Conservation (phyloP, 2,329 filamentous ascomycete species). For the Penicillium sp. region DNA sequence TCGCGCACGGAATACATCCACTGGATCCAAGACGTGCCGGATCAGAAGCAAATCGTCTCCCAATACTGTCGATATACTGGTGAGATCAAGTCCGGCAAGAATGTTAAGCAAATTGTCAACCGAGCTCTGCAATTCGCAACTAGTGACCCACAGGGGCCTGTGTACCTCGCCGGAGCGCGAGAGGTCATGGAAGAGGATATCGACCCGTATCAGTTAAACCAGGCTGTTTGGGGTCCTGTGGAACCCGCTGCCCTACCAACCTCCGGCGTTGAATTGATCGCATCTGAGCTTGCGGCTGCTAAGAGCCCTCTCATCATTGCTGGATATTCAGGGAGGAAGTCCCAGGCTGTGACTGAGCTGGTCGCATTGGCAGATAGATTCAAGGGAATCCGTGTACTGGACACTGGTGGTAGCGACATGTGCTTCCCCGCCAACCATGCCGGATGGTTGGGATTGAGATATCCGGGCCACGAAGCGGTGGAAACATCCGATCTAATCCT, state of each 20-base stretch:
- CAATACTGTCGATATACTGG: constrained; percentile 83
- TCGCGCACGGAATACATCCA: constrained; percentile 82
- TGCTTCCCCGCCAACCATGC: constrained; percentile 48
- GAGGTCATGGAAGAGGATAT: constrained; percentile 87
- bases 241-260: constrained; percentile 61
- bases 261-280: constrained; percentile 44
- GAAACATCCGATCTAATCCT: constrained; percentile 77
- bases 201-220: constrained; percentile 65
- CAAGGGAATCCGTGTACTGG: constrained; percentile 49
- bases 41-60: constrained; percentile 74
- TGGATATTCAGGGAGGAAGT: constrained; percentile 50
- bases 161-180: constrained; percentile 73
- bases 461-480: constrained; percentile 70
- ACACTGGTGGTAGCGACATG: constrained; percentile 54
- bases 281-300: constrained; percentile 44
- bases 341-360: constrained; percentile 42
- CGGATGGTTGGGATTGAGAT: constrained; percentile 67
- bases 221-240: constrained; percentile 68
- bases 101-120: constrained; percentile 87
- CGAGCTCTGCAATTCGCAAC: constrained; percentile 78
- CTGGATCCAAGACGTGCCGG: constrained; percentile 80
- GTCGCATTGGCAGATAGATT: constrained; percentile 48
- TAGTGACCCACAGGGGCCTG: constrained; percentile 73
- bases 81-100: constrained; percentile 79
- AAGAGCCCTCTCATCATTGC: constrained; percentile 50